These are phyloP conservation scores for Aspergillus ochraceus DNA, from an alignment of 2,329 filamentous ascomycete species.

Conservation along the genomic window DNA sequence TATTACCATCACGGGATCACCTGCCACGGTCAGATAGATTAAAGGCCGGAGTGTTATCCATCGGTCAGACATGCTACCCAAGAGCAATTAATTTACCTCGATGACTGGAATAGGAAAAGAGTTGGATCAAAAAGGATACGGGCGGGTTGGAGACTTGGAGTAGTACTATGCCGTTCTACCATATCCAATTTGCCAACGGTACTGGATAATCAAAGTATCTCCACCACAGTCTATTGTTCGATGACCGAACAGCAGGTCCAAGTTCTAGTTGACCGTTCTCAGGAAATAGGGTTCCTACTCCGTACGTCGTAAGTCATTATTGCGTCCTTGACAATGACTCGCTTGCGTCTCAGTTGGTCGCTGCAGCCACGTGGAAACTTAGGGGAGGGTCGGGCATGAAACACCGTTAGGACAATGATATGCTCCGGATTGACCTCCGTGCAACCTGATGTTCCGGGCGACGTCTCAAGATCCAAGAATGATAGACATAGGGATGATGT, in stretches of 20 bases:
- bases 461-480: not conserved
- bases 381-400: slow-evolving; percentile 8
- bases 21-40: not conserved
- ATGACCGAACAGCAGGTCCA: slow-evolving; percentile 19
- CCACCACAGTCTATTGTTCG: slow-evolving; percentile 14
- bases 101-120: not conserved
- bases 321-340: not conserved
- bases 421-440: not conserved
- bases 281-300: not conserved
- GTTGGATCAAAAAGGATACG: slow-evolving; percentile 1
- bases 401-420: not conserved
- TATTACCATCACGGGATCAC: not conserved
- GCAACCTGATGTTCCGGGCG: not conserved
- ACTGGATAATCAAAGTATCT: slow-evolving; percentile 10
- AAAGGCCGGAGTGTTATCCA: not conserved
- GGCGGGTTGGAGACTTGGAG: not conserved
- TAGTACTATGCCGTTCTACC: not conserved
- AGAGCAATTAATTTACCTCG: not conserved
- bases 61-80: not conserved
- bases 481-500: not conserved
- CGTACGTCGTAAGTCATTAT: too few species aligned
- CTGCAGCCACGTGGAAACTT: slow-evolving; percentile 15
- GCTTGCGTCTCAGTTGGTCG: slow-evolving; percentile 9
- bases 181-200: not conserved
- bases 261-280: slow-evolving; percentile 7